phyloP scores from a whole-genome alignment of 306 rosid species.

The Alnus rubra region DNA sequence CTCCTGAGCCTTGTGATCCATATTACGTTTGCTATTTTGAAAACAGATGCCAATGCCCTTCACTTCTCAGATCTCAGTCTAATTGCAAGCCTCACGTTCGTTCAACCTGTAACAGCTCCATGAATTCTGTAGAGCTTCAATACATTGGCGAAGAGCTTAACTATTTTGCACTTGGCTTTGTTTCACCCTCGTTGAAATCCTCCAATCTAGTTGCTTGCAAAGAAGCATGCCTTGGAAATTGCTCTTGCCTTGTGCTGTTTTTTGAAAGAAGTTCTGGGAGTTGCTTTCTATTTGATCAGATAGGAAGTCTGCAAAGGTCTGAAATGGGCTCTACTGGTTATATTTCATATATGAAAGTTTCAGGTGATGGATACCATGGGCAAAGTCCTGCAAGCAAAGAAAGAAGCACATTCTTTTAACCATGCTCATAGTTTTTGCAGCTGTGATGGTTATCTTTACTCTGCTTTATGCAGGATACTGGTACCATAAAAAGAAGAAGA shows the following conservation, averaged over 20 bases:
- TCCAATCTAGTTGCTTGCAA: slow-evolving; percentile 29
- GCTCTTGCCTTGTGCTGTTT: slow-evolving; percentile 42
- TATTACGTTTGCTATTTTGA: slow-evolving; percentile 34
- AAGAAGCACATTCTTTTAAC: slow-evolving; percentile 20
- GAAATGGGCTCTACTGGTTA: slow-evolving; percentile 26
- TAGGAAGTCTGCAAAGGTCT: slow-evolving; percentile 37
- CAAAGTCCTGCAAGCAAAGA: not conserved
- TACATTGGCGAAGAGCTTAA: slow-evolving; percentile 33
- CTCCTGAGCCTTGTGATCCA: slow-evolving; percentile 44
- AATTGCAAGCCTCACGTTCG: slow-evolving; percentile 28
- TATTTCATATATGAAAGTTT: slow-evolving; percentile 30
- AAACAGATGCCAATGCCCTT: slow-evolving; percentile 39
- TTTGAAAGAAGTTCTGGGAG: slow-evolving; percentile 27
- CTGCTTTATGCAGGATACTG: slow-evolving; percentile 19
- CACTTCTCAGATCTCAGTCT: slow-evolving; percentile 24
- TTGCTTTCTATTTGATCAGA: slow-evolving; percentile 39
- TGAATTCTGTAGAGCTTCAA: slow-evolving; percentile 27
- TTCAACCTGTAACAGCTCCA: slow-evolving; percentile 30
- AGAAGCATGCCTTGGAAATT: slow-evolving; percentile 33
- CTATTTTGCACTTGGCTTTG: slow-evolving; percentile 37
- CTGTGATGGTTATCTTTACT: slow-evolving; percentile 7
- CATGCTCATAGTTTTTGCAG: slow-evolving; percentile 23
- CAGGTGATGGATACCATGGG: not conserved
- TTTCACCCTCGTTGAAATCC: slow-evolving; percentile 27
- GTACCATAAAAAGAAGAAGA: slow-evolving; percentile 27